A percentile compares a stretch with the other conserved stretches of the same genome.
Evolutionary conservation across 441 rosid genomes (phyloP).

Genomic region (Gossypium lobatum): DNA sequence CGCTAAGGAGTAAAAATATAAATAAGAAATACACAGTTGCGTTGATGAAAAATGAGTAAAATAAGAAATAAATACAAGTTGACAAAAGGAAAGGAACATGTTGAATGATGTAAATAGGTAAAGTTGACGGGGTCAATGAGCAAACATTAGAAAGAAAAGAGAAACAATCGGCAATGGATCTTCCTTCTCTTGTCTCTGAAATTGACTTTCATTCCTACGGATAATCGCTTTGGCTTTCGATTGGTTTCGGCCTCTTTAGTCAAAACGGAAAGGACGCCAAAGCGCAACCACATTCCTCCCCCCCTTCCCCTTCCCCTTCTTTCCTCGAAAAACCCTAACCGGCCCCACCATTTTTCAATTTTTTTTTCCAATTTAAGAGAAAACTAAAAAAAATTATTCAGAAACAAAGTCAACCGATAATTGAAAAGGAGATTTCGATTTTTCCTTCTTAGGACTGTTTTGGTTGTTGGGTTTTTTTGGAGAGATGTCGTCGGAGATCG

Average conservation of each 20-base stretch:
- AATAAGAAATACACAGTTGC: background rate
- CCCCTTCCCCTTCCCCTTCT: conserved; percentile 7
- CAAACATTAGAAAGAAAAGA: background rate
- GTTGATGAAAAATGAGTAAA: too few relatives aligned
- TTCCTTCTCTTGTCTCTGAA: background rate
- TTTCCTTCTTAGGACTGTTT: background rate
- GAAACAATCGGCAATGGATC: background rate
- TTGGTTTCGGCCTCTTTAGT: conserved; percentile 17
- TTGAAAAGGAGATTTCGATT: background rate
- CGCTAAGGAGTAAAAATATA: too few relatives aligned
- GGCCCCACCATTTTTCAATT: background rate
- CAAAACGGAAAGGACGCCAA: conserved; percentile 35
- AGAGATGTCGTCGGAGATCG: conserved; percentile 85
- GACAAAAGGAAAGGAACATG: background rate
- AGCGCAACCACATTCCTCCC: conserved; percentile 1
- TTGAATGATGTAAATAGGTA: background rate
- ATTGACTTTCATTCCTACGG: background rate
- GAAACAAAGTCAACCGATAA: background rate
- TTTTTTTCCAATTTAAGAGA: too few relatives aligned
- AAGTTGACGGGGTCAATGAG: background rate
- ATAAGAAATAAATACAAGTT: background rate
- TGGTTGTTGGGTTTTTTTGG: conserved; percentile 1
- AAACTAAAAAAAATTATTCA: background rate
- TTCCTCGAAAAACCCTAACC: conserved; percentile 31
- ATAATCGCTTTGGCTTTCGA: conserved; percentile 4